Evolutionary conservation across 2,329 filamentous ascomycete genomes (phyloP), one percentile per base, ranked within the genome.

Genomic region (Incumbomyces lentus): DNA sequence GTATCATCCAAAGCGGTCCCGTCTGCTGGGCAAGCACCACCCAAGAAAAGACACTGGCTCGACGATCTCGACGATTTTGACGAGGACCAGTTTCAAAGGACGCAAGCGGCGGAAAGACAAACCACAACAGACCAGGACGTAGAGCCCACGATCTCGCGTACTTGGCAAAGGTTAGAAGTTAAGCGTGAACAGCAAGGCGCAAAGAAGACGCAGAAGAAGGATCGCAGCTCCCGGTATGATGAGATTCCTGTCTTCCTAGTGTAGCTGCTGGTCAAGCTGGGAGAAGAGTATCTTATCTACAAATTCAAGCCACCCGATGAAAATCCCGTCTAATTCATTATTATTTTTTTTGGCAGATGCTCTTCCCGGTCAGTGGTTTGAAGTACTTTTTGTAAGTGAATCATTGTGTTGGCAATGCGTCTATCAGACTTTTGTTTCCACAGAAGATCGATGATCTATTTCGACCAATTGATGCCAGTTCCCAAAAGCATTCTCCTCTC

Each of bases 231-330:
- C 29, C 60, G 64, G 36, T 60, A 67, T 32, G 65, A 63, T 48
- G 64, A 69, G 55, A 65, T 70, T 37, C 68, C 68, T 32, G 68
- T 64, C 40, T 70, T 69, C 58, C 48, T 69, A 37, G 49, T 65
- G 30, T 68, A 59, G 66, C 46, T 29, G 17, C 46, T 26, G 22
- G 22, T 26, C 5, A 8, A 26, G 22, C 8, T 4, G 22, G 22
- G 22, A 26, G 22, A 26, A 26, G 22, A 26, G 8, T 5, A 5
- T 26, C 8, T 26, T 8, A 8, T 4, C 22, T 26, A 26, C 22
- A 26, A 4, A 8, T 26, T 26, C 22, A 26, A 8, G 22, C 22
- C 22, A 5, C 22, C 22, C 4, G 22, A 8, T 26, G 8, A n/a
- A n/a, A n/a, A n/a, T n/a, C n/a, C n/a, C n/a, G n/a, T n/a, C n/a